Percentiles rank a stretch among this genome's conserved stretches.
These are phyloP conservation scores for Penicillium griseofulvum DNA, from an alignment of 2,329 filamentous ascomycete species.

Conservation along the genomic window DNA sequence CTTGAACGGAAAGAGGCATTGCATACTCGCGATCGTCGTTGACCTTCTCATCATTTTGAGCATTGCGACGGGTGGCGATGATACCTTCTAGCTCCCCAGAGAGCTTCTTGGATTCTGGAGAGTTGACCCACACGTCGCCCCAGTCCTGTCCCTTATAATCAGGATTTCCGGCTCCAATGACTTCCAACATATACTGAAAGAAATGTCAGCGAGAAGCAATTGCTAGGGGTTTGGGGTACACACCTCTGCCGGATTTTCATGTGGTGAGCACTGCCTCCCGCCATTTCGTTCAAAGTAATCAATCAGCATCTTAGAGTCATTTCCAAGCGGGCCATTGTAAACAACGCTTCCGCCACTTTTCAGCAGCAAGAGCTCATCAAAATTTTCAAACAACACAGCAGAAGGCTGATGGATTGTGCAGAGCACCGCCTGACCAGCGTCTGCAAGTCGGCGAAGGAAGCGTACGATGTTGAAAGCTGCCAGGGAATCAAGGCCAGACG, in stretches of 20 bases:
- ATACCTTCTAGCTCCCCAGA: slow-evolving; percentile 55
- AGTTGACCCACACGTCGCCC: slow-evolving; percentile 60
- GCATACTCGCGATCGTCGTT: slow-evolving; percentile 62
- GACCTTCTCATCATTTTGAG: slow-evolving; percentile 39
- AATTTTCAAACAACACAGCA: slow-evolving; percentile 81
- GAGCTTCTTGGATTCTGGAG: slow-evolving; percentile 49
- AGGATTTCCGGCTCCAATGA: slow-evolving; percentile 62
- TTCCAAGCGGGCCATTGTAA: slow-evolving; percentile 82
- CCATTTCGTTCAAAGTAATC: slow-evolving; percentile 67
- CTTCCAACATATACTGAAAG: slow-evolving; percentile 74
- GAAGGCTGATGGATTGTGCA: slow-evolving; percentile 93
- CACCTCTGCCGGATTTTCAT: slow-evolving; percentile 68
- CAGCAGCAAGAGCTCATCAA: slow-evolving; percentile 76
- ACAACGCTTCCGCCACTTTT: slow-evolving; percentile 76
- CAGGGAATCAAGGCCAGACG: slow-evolving; percentile 65
- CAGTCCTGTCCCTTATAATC: slow-evolving; percentile 62
- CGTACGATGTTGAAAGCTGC: slow-evolving; percentile 65
- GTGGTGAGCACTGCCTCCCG: slow-evolving; percentile 56
- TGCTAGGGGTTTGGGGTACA: not conserved
- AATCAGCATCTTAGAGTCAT: slow-evolving; percentile 69
- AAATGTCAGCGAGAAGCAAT: not conserved
- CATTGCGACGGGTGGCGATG: slow-evolving; percentile 46
- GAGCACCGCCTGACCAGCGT: slow-evolving; percentile 81
- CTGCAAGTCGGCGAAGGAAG: slow-evolving; percentile 61
- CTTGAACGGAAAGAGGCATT: slow-evolving; percentile 57